Percentiles rank a stretch among this genome's conserved stretches.
These are phyloP conservation scores for Eucalyptus erythrocorys DNA, from an alignment of 345 rosid species.

Conservation along the genomic window DNA sequence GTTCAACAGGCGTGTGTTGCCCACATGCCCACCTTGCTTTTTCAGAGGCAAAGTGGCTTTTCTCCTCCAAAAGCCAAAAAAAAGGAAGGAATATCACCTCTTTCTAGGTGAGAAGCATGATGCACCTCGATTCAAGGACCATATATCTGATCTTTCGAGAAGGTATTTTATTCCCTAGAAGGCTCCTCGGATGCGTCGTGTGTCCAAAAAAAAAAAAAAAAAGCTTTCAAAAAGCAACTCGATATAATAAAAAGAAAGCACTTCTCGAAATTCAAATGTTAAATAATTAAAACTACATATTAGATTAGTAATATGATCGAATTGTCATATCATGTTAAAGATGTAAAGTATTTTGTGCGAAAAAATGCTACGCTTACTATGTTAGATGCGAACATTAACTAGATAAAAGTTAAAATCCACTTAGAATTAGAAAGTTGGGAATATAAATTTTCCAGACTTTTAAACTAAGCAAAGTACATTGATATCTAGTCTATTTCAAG, in stretches of 20 bases:
- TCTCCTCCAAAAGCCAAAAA: background rate
- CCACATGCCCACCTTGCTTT: background rate
- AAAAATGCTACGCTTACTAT: background rate
- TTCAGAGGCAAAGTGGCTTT: background rate
- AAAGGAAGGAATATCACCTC: background rate
- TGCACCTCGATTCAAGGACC: background rate
- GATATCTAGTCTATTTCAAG: background rate
- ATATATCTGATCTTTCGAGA: background rate
- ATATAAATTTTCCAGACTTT: background rate
- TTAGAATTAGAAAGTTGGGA: background rate
- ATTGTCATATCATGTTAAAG: background rate
- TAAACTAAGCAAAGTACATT: background rate
- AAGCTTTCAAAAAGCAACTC: background rate
- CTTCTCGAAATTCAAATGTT: background rate
- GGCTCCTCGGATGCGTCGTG: background rate
- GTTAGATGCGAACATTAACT: accelerated
- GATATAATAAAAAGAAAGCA: accelerated
- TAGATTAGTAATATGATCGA: background rate
- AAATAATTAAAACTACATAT: background rate
- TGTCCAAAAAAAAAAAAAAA: background rate
- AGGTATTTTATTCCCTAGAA: background rate
- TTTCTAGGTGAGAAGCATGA: background rate
- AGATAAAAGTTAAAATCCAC: background rate
- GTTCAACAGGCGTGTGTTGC: background rate
- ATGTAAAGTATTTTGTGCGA: accelerated